Base-by-base conservation (phyloP, 1,284 basidiomycete species). In the Puccinia coronata region DNA sequence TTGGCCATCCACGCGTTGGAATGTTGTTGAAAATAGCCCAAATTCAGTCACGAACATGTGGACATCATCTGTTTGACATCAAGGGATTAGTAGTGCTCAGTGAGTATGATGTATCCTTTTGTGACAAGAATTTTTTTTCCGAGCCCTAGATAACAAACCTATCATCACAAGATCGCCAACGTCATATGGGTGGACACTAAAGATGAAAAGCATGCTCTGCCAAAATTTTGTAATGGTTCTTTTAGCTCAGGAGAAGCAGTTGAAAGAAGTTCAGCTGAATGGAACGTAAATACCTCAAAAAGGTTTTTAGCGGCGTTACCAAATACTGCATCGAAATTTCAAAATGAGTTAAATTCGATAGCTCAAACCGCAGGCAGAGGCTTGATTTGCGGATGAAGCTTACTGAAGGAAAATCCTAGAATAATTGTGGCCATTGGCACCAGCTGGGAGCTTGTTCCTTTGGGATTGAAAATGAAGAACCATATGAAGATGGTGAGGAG, bases 381-480 rank as follows among this genome's bases (percentile, higher is more conserved):
- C 47, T 67, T 67, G 36, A 25, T 55, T 31, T 20, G n/a, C 65
- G 53, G 36, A 70, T 36, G 2, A 0, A 9, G 41, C 55, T 76
- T 63, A 69, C 75, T 53, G 28, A 78, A 78, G n/a, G 85, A 86
- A 73, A 86, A 85, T 8, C 85, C 85, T 11, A 86, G 84, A n/a
- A 93, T 90, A 83, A 93, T 90, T 0, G 92, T 93, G 6, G 92
- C 92, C 49, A 94, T 88, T 20, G 93, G 93, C 12, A 93, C 92
- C 43, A 94, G 89, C 4, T 92, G 93, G 25, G 90, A 88, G 31
- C 94, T 84, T 0, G 92, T 92, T 82, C 92, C 88, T 72, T 86
- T 87, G n/a, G 88, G 89, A 85, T 92, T 92, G 88, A 94, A 93
- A 84, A 94, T 92, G 82, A 94, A 89, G 82, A 94, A 87, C 85